Percentiles rank a stretch among this genome's conserved stretches.
Evolutionary conservation across 768 basidiomycete species (phyloP).

Genomic region (Boletus rubroflammeus): DNA sequence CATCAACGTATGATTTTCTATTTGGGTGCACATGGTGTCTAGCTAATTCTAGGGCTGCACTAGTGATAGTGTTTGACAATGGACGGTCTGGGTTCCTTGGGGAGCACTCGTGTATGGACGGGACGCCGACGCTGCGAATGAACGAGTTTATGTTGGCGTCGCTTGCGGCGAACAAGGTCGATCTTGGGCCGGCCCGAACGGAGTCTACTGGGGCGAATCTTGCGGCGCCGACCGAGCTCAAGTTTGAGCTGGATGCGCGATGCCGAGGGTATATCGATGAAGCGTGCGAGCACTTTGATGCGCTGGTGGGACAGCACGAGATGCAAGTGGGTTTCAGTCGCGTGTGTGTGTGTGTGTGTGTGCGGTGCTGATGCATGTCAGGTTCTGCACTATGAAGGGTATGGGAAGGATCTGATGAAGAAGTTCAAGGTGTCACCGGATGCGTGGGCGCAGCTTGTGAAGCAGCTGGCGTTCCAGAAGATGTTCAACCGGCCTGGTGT

Average conservation of each 20-base stretch:
- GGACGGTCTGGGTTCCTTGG: conserved; percentile 93
- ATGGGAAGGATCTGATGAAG: conserved; percentile 88
- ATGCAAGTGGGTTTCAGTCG: conserved; percentile 65
- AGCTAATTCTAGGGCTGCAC: background rate
- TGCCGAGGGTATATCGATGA: conserved; percentile 49
- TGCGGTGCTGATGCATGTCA: conserved; percentile 25
- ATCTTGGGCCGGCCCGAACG: conserved; percentile 57
- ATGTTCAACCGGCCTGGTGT: conserved; percentile 71
- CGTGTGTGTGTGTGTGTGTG: too few relatives aligned
- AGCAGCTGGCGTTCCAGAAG: conserved; percentile 94
- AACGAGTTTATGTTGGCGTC: conserved; percentile 90
- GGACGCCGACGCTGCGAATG: conserved; percentile 90
- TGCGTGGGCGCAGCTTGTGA: conserved; percentile 92
- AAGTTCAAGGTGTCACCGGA: conserved; percentile 82
- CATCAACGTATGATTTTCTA: conserved; percentile 66
- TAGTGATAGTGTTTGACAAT: conserved; percentile 94
- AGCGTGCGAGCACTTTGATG: conserved; percentile 68
- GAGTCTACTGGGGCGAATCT: conserved; percentile 39
- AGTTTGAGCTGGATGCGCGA: conserved; percentile 61
- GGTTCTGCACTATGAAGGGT: conserved; percentile 82
- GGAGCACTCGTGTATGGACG: conserved; percentile 88
- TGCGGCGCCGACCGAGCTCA: conserved; percentile 60
- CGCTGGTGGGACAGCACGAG: conserved; percentile 74
- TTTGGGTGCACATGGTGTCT: background rate
- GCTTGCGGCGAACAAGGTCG: conserved; percentile 66